phyloP scores from a whole-genome alignment of 371 early-diverging fungal genomes.

The Mycotypha africana region DNA sequence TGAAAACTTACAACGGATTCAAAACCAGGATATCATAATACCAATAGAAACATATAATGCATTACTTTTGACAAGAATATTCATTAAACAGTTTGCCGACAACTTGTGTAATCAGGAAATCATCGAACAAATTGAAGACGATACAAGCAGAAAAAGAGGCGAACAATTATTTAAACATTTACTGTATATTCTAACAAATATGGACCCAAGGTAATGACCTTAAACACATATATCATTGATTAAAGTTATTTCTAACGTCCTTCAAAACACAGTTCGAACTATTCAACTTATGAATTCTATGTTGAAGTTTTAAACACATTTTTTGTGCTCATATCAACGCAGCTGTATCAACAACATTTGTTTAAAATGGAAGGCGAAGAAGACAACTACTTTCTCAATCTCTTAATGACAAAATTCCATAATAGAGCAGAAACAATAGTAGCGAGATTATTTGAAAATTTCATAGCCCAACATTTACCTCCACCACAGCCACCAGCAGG shows the following conservation, averaged over 20 bases:
- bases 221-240: neutral
- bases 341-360: slow-evolving; percentile 45
- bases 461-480: slow-evolving; percentile 54
- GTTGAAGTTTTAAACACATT: slow-evolving; percentile 60
- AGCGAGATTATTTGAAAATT: slow-evolving; percentile 53
- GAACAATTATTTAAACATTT: slow-evolving; percentile 58
- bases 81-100: slow-evolving; percentile 65
- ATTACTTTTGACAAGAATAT: slow-evolving; percentile 58
- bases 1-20: slow-evolving; percentile 34
- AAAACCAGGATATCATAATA: slow-evolving; percentile 42
- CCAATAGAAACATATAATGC: slow-evolving; percentile 64
- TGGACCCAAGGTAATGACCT: slow-evolving; percentile 52
- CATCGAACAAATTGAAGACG: slow-evolving; percentile 54
- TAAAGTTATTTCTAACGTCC: neutral
- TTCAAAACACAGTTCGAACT: slow-evolving; percentile 33
- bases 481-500: slow-evolving; percentile 58
- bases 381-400: slow-evolving; percentile 59
- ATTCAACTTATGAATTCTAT: slow-evolving; percentile 67
- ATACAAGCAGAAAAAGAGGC: slow-evolving; percentile 17
- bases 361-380: too few species aligned
- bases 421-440: slow-evolving; percentile 56
- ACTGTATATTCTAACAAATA: slow-evolving; percentile 52
- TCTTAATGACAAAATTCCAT: slow-evolving; percentile 50
- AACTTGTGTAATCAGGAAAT: slow-evolving; percentile 53
- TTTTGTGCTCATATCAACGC: slow-evolving; percentile 60